A percentile compares a stretch with the other conserved stretches of the same genome.
These are phyloP conservation scores for Suhomyces tanzawaensis DNA, from an alignment of 805 yeast species.

Conservation along the genomic window DNA sequence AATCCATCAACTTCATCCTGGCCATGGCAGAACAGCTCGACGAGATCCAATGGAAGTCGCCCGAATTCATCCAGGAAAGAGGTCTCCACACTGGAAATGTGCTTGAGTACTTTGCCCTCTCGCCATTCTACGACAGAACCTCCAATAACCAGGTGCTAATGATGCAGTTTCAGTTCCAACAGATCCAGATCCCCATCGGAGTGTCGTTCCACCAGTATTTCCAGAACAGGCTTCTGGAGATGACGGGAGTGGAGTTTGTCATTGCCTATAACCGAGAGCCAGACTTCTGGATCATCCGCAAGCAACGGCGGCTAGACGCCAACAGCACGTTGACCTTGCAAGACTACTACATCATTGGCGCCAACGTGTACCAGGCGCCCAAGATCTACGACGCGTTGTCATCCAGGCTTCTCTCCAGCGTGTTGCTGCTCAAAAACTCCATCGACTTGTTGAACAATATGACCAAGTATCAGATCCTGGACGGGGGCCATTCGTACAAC, in stretches of 20 bases:
- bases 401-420: constrained; percentile 54
- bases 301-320: constrained; percentile 64
- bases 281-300: constrained; percentile 86
- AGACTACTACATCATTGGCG: constrained; percentile 87
- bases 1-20: background rate
- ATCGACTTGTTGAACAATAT: constrained; percentile 32
- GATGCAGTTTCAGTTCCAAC: constrained; percentile 90
- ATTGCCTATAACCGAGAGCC: constrained; percentile 78
- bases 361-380: constrained; percentile 91
- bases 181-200: constrained; percentile 30
- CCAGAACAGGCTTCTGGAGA: constrained; percentile 61
- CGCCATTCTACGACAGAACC: constrained; percentile 93
- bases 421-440: constrained; percentile 33
- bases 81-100: constrained; percentile 89
- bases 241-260: constrained; percentile 85
- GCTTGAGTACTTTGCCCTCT: constrained; percentile 85
- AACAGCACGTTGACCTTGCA: constrained; percentile 54
- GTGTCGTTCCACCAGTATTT: constrained; percentile 35
- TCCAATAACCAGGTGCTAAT: constrained; percentile 91
- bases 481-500: constrained; percentile 34
- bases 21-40: constrained; percentile 51
- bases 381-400: constrained; percentile 67
- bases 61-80: constrained; percentile 92
- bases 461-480: constrained; percentile 31
- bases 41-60: constrained; percentile 95